Percentiles rank a stretch among this genome's conserved stretches.
Evolutionary conservation across 2,329 filamentous ascomycete genomes (phyloP).

Genomic region (Diaporthe ampelina): DNA sequence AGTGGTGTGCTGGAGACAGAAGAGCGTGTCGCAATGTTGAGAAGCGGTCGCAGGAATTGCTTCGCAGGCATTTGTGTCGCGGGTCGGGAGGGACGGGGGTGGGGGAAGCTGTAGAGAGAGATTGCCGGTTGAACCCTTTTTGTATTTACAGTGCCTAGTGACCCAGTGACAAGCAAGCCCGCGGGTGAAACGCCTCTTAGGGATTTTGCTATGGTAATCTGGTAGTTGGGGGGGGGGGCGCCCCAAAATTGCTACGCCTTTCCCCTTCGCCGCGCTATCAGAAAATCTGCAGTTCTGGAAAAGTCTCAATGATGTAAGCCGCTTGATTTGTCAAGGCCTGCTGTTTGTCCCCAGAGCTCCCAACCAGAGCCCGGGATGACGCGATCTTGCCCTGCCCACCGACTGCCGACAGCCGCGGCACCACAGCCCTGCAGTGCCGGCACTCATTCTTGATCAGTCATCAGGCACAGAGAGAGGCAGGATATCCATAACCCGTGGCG

Average conservation of each 20-base stretch:
- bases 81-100: background rate
- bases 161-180: background rate
- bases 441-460: background rate
- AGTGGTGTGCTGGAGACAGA: constrained; percentile 31
- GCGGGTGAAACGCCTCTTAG: background rate
- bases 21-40: constrained; percentile 41
- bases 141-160: constrained; percentile 16
- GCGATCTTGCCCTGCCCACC: constrained; percentile 5
- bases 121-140: constrained; percentile 32
- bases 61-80: constrained; percentile 39
- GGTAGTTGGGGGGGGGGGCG: background rate
- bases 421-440: background rate
- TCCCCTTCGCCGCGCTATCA: background rate
- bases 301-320: constrained; percentile 40
- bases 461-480: background rate
- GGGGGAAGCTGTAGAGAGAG: constrained; percentile 21
- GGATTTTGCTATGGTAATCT: constrained; percentile 21
- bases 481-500: background rate
- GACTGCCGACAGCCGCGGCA: constrained; percentile 10
- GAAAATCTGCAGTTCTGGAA: constrained; percentile 27
- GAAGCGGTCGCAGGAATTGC: constrained; percentile 38
- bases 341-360: constrained; percentile 6
- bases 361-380: constrained; percentile 9
- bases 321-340: constrained; percentile 40
- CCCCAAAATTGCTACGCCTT: constrained; percentile 13